phyloP scores from a whole-genome alignment of 2,329 filamentous ascomycete species.

The Juglanconis juglandina region DNA sequence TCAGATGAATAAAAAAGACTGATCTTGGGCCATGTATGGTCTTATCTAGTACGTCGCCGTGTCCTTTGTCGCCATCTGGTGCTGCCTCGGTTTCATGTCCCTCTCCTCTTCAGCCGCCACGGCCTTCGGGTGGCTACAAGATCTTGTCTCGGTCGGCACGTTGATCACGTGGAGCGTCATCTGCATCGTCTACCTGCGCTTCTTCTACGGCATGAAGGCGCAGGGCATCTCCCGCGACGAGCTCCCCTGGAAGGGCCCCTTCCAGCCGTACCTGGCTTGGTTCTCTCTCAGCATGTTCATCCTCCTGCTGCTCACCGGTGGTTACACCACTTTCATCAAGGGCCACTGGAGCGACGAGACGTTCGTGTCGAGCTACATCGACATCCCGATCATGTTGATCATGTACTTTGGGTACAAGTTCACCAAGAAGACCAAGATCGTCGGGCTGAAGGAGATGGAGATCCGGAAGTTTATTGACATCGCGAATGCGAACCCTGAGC shows the following conservation, averaged over 20 bases:
- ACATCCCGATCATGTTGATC: slow-evolving; percentile 25
- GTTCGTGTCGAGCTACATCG: slow-evolving; percentile 27
- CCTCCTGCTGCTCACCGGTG: slow-evolving; percentile 10
- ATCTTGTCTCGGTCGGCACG: slow-evolving; percentile 27
- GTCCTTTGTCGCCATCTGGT: not conserved
- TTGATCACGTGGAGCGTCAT: slow-evolving; percentile 31
- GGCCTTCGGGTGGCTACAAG: slow-evolving; percentile 23
- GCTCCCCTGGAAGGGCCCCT: slow-evolving; percentile 2
- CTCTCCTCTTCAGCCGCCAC: slow-evolving; percentile 7
- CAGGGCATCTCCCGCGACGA: slow-evolving; percentile 21
- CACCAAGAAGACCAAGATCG: slow-evolving; percentile 23
- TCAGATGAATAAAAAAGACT: slow-evolving; percentile 5
- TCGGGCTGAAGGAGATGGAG: slow-evolving; percentile 23
- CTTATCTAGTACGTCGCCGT: not conserved
- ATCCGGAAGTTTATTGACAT: slow-evolving; percentile 27
- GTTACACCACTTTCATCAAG: slow-evolving; percentile 11
- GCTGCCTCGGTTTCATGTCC: slow-evolving; percentile 9
- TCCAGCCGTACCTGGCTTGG: slow-evolving; percentile 12
- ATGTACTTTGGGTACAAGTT: slow-evolving; percentile 27
- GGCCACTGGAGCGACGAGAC: slow-evolving; percentile 21
- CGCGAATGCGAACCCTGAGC: slow-evolving; percentile 24
- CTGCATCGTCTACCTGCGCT: slow-evolving; percentile 27
- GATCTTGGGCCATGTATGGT: no score
- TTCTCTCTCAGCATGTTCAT: not conserved
- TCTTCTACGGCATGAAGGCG: slow-evolving; percentile 25